These are phyloP conservation scores for Ophiosphaerella narmari DNA, from an alignment of 2,329 filamentous ascomycete species.

Conservation along the genomic window DNA sequence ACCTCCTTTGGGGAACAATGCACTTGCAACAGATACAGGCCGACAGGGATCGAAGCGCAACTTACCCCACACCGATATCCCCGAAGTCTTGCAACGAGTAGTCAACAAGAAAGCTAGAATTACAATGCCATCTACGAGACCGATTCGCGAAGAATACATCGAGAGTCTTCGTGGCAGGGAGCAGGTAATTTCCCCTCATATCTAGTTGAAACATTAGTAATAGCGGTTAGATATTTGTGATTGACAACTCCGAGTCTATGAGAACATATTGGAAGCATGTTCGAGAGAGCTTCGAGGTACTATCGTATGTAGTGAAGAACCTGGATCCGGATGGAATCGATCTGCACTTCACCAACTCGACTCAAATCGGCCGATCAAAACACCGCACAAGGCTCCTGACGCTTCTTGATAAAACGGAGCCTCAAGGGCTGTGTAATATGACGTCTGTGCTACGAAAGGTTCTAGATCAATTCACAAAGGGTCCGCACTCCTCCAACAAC, in stretches of 20 bases:
- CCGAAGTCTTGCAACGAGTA: too few species aligned
- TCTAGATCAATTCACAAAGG: not conserved
- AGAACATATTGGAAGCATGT: slow-evolving; percentile 4
- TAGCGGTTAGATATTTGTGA: slow-evolving; percentile 15
- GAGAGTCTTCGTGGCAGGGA: slow-evolving; percentile 12
- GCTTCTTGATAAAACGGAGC: not conserved
- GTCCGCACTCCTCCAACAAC: not conserved
- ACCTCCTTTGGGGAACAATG: too few species aligned
- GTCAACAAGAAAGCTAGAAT: too few species aligned
- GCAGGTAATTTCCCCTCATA: slow-evolving; percentile 7
- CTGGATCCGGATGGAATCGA: slow-evolving; percentile 25
- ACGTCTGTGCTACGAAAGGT: not conserved
- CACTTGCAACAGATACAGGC: too few species aligned
- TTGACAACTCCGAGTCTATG: slow-evolving; percentile 24
- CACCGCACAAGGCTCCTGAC: slow-evolving; percentile 3
- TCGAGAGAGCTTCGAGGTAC: slow-evolving; percentile 4
- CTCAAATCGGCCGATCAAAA: not conserved
- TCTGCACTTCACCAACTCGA: slow-evolving; percentile 14
- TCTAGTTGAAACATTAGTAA: not conserved
- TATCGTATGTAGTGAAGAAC: slow-evolving; percentile 19
- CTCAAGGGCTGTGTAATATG: slow-evolving; percentile 6
- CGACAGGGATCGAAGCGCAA: too few species aligned
- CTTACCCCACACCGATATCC: too few species aligned
- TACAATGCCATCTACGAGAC: not conserved
- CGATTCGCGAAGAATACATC: slow-evolving; percentile 1